phyloP scores from a whole-genome alignment of 2,329 filamentous ascomycete genomes.

The Ophiostoma perfectum region DNA sequence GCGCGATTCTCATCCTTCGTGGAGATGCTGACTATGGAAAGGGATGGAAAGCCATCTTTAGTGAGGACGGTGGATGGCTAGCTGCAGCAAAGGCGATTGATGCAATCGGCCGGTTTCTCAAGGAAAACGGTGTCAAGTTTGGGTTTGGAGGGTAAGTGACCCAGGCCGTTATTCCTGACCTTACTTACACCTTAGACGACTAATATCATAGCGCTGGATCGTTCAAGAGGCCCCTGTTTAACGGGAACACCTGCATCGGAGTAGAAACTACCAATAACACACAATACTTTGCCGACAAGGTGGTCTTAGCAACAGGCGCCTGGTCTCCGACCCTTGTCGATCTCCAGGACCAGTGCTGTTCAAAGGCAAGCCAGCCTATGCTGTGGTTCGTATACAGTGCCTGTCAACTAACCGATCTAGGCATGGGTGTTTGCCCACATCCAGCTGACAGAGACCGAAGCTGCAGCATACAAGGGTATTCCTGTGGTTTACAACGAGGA shows the following conservation, averaged over 20 bases:
- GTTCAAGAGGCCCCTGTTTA: constrained; percentile 7
- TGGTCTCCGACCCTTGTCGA: constrained; percentile 9
- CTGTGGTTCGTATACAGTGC: neutral
- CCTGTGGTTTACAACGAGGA: constrained; percentile 13
- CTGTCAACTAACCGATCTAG: neutral
- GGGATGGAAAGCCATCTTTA: constrained; percentile 12
- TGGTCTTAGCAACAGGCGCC: constrained; percentile 5
- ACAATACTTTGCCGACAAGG: constrained; percentile 3
- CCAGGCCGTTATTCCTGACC: neutral
- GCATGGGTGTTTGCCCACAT: constrained; percentile 14
- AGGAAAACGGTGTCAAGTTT: constrained; percentile 1
- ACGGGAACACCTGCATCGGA: neutral
- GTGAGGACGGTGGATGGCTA: constrained; percentile 11
- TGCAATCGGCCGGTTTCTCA: neutral
- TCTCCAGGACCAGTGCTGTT: constrained; percentile 10
- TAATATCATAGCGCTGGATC: neutral
- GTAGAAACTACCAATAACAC: neutral
- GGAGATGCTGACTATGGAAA: neutral
- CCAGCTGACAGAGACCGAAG: constrained; percentile 1
- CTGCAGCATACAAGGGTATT: neutral
- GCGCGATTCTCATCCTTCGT: neutral
- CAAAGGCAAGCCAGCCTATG: neutral
- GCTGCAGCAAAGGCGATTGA: constrained; percentile 7
- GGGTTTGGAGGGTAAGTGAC: constrained; percentile 4
- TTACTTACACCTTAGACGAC: neutral